phyloP scores from a whole-genome alignment of 225 moss, liverwort and hornwort species.

The Asterella californica region DNA sequence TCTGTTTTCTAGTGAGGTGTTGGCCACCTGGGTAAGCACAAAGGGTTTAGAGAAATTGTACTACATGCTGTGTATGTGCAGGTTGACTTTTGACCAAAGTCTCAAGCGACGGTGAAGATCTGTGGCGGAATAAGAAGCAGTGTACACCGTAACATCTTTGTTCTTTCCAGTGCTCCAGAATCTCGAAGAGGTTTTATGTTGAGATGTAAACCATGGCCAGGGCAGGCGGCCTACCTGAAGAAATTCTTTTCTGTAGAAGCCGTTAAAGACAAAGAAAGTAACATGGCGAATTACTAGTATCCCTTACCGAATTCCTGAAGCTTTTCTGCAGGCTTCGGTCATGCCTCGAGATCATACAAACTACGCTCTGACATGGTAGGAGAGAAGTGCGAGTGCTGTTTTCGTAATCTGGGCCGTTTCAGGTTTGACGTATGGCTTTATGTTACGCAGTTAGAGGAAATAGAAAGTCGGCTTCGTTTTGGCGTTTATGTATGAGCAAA shows the following conservation, averaged over 20 bases:
- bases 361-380: conserved; percentile 92
- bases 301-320: conserved; percentile 73
- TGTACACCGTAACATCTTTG: conserved; percentile 93
- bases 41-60: background rate
- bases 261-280: conserved; percentile 44
- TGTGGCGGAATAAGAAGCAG: conserved; percentile 82
- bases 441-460: background rate
- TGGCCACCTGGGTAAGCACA: background rate
- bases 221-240: conserved; percentile 53
- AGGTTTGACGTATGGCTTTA: background rate
- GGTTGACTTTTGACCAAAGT: conserved; percentile 20
- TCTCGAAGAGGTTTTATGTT: conserved; percentile 86
- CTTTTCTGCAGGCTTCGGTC: conserved; percentile 74
- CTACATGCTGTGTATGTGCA: conserved; percentile 19
- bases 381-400: background rate
- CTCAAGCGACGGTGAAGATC: conserved; percentile 39
- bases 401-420: background rate
- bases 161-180: conserved; percentile 76
- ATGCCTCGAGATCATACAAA: conserved; percentile 97
- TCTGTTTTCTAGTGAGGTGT: background rate
- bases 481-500: background rate
- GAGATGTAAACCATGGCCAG: conserved; percentile 82
- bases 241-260: conserved; percentile 73
- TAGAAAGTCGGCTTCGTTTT: background rate
- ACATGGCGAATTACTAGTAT: conserved; percentile 39